Conservation (phyloP, 257 asterid species). For the Handroanthus guayacan region DNA sequence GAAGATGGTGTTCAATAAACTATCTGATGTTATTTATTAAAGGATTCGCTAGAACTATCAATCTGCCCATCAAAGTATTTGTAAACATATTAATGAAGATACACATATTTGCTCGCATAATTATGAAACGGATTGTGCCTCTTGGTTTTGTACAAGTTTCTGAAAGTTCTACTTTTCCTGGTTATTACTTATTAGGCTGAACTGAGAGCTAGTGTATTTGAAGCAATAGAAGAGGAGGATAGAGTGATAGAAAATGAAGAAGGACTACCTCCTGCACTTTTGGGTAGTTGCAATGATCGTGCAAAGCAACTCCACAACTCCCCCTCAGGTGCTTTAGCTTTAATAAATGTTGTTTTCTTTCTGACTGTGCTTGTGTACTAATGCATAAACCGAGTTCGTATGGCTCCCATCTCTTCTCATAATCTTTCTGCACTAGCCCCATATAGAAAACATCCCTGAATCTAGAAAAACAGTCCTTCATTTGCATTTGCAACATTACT, state of each 20-base stretch:
- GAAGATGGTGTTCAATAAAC: background rate
- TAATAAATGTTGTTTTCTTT: background rate
- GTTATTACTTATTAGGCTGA: constrained; percentile 68
- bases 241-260: constrained; percentile 74
- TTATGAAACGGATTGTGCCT: background rate
- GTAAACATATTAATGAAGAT: background rate
- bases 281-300: constrained; percentile 97
- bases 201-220: constrained; percentile 94
- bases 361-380: background rate
- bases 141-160: constrained; percentile 1
- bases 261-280: constrained; percentile 86
- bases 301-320: constrained; percentile 93
- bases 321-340: constrained; percentile 69
- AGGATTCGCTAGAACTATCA: constrained; percentile 15
- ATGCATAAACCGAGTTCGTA: background rate
- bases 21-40: background rate
- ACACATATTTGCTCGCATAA: background rate
- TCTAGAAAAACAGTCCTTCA: constrained; percentile 3
- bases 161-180: constrained; percentile 30
- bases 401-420: background rate
- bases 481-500: background rate
- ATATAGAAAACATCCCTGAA: background rate
- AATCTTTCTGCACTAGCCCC: constrained; percentile 8
- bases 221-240: constrained; percentile 98
- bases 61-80: background rate